Evolutionary conservation across 2,329 filamentous ascomycete species (phyloP).

Genomic region (Clarireedia sp.): DNA sequence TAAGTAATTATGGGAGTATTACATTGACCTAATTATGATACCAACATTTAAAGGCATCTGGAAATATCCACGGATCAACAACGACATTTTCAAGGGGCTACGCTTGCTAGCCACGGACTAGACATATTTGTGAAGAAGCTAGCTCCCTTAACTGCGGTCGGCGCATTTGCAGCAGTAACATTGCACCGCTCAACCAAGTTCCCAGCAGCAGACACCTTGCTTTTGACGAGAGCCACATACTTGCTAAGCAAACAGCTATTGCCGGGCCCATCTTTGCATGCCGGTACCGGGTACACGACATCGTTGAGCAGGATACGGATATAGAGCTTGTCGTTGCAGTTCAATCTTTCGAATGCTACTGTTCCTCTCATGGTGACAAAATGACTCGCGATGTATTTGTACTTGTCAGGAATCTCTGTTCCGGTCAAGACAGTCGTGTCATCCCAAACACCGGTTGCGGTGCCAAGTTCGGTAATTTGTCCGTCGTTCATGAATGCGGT

Average conservation of each 20-base stretch:
- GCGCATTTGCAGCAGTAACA: neutral
- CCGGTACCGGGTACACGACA: neutral
- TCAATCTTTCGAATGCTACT: constrained; percentile 43
- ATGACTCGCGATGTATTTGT: constrained; percentile 47
- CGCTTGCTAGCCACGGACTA: neutral
- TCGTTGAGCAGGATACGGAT: constrained; percentile 2
- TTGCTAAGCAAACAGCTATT: neutral
- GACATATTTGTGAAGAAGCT: constrained; percentile 3
- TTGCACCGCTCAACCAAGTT: neutral
- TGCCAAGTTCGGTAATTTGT: constrained; percentile 54
- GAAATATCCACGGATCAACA: no score
- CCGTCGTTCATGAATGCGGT: constrained; percentile 59
- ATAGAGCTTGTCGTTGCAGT: neutral
- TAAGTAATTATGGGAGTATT: no score
- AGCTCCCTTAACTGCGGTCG: neutral
- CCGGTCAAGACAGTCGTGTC: constrained; percentile 25
- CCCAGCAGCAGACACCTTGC: neutral
- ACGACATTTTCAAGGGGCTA: neutral
- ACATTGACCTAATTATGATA: no score
- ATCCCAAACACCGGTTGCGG: constrained; percentile 54
- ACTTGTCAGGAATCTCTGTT: constrained; percentile 37
- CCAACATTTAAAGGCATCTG: no score
- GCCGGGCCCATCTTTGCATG: neutral
- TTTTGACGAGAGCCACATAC: neutral
- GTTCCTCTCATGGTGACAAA: constrained; percentile 58